phyloP scores from a whole-genome alignment of 2,329 filamentous ascomycete genomes.

The Rhytidhysteron rufulum region DNA sequence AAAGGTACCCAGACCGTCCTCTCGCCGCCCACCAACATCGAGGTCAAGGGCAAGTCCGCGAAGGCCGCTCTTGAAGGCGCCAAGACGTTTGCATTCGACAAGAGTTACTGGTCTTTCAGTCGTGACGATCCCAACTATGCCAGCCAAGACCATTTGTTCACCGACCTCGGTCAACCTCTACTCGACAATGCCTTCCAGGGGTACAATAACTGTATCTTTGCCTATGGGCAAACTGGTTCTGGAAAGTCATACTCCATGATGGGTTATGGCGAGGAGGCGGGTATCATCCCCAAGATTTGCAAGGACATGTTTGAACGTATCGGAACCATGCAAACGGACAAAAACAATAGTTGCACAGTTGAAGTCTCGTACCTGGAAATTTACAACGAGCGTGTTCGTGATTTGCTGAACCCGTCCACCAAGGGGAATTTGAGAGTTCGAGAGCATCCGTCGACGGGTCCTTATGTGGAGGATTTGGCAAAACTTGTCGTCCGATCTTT shows the following conservation, averaged over 20 bases:
- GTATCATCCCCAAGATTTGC: conserved; percentile 95
- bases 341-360: conserved; percentile 80
- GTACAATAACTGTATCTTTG: conserved; percentile 99
- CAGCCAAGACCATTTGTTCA: conserved; percentile 83
- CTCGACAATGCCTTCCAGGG: conserved; percentile 97
- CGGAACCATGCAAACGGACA: conserved; percentile 64
- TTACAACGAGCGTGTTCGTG: conserved; percentile 96
- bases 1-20: conserved; percentile 88
- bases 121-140: conserved; percentile 78
- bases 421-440: conserved; percentile 96
- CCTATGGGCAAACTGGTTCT: conserved; percentile 96
- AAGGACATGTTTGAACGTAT: conserved; percentile 97
- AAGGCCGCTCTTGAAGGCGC: conserved; percentile 62
- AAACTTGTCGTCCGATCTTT: conserved; percentile 93
- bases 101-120: conserved; percentile 97
- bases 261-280: conserved; percentile 94
- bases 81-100: conserved; percentile 93
- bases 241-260: conserved; percentile 99
- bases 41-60: conserved; percentile 58
- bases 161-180: conserved; percentile 81
- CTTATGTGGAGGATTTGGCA: conserved; percentile 95
- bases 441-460: conserved; percentile 95
- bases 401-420: conserved; percentile 89
- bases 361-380: conserved; percentile 99
- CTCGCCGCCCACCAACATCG: conserved; percentile 61